Percentiles rank a stretch among this genome's conserved stretches.
Conservation (phyloP, 305 asterid species). For the Fraxinus xanthoxyloides region DNA sequence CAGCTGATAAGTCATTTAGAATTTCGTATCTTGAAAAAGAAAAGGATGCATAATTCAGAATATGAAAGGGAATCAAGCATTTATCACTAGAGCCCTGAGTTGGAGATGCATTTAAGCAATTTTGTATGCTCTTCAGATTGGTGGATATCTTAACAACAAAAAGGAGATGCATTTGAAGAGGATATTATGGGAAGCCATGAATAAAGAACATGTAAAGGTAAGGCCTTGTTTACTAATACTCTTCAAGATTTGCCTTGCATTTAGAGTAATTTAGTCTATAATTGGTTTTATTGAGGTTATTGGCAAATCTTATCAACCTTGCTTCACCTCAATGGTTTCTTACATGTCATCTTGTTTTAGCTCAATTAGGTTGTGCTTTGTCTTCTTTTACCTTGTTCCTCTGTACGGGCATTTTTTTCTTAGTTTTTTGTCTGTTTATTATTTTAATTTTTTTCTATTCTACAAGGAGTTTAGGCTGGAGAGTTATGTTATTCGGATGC, state of each 20-base stretch:
- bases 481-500: neutral
- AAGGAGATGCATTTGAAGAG: constrained; percentile 38
- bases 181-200: constrained; percentile 52
- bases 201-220: constrained; percentile 34
- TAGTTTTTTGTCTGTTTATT: neutral
- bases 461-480: neutral
- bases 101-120: neutral
- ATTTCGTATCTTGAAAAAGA: neutral
- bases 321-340: neutral
- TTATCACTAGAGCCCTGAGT: neutral
- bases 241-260: neutral
- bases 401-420: neutral
- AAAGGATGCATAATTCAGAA: neutral
- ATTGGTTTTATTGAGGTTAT: neutral
- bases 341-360: neutral
- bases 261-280: neutral
- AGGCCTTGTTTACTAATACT: constrained; percentile 17
- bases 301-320: neutral
- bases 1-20: neutral
- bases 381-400: neutral
- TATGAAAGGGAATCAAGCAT: neutral
- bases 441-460: neutral
- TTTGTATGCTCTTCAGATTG: constrained; percentile 37
- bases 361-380: neutral
- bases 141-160: constrained; percentile 43